A percentile compares a stretch with the other conserved stretches of the same genome.
phyloP scores from a whole-genome alignment of 2,329 filamentous ascomycete species.

The Harringtonia lauricola region DNA sequence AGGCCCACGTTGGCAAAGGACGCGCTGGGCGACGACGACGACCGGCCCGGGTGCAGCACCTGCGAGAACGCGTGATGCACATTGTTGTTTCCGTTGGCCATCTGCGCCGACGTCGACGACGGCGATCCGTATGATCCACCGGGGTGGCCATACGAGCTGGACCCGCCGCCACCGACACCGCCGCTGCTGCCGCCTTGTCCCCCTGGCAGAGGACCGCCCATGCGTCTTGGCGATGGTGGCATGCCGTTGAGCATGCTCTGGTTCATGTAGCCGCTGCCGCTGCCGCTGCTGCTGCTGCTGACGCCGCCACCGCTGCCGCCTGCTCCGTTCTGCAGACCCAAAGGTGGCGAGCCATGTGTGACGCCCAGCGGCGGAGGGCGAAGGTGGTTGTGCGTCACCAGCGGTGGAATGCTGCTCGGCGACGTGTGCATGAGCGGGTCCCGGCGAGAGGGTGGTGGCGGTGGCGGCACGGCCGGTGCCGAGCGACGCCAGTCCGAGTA shows the following conservation, averaged over 20 bases:
- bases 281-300: background rate
- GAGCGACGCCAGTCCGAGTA: constrained; percentile 9
- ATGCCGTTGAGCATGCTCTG: constrained; percentile 26
- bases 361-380: constrained; percentile 8
- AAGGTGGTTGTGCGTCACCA: constrained; percentile 11
- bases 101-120: constrained; percentile 20
- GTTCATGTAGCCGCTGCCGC: constrained; percentile 4
- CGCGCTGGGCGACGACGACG: constrained; percentile 21
- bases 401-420: constrained; percentile 5
- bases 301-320: background rate
- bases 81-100: constrained; percentile 26
- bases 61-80: constrained; percentile 24
- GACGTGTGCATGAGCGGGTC: constrained; percentile 4
- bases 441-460: background rate
- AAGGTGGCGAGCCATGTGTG: background rate
- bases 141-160: background rate
- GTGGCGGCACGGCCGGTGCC: background rate
- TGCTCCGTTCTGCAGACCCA: background rate
- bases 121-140: constrained; percentile 10
- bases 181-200: constrained; percentile 6
- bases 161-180: background rate
- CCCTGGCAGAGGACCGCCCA: constrained; percentile 28
- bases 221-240: constrained; percentile 34
- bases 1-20: constrained; percentile 5
- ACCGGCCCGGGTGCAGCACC: constrained; percentile 17